phyloP scores from a whole-genome alignment of 148 eudicot species.

The Cornus suecica region DNA sequence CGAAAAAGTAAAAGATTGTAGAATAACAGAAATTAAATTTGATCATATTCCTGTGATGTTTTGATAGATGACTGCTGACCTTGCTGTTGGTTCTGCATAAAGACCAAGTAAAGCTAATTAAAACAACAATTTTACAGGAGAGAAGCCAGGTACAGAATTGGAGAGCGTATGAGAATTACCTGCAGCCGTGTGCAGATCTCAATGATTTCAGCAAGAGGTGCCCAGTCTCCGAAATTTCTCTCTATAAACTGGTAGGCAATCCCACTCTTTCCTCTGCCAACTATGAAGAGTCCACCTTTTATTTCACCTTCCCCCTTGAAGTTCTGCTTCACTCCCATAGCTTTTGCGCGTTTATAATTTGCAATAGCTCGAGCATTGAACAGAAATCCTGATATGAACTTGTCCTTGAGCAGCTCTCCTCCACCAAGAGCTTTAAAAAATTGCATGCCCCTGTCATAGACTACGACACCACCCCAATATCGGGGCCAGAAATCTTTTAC shows the following conservation, averaged over 20 bases:
- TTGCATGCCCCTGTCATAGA: slow-evolving; percentile 32
- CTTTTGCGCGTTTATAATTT: slow-evolving; percentile 49
- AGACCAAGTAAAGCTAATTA: not conserved
- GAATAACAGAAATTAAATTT: not conserved
- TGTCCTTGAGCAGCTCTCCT: slow-evolving; percentile 40
- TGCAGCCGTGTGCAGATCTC: slow-evolving; percentile 33
- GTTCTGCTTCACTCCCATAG: slow-evolving; percentile 33
- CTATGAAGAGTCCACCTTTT: slow-evolving; percentile 48
- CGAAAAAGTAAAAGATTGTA: too few relatives aligned
- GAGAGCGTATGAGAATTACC: slow-evolving; percentile 23
- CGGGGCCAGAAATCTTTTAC: slow-evolving; percentile 38
- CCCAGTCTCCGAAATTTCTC: slow-evolving; percentile 54
- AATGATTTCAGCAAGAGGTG: slow-evolving; percentile 43
- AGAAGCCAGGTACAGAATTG: slow-evolving; percentile 6
- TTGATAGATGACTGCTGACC: slow-evolving; percentile 10
- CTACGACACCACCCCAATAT: slow-evolving; percentile 46
- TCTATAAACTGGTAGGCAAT: slow-evolving; percentile 51
- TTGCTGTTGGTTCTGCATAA: slow-evolving; percentile 27
- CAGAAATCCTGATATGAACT: slow-evolving; percentile 48
- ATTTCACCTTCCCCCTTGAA: slow-evolving; percentile 48
- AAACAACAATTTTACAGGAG: slow-evolving; percentile 5
- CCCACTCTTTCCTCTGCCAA: slow-evolving; percentile 42
- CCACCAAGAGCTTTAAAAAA: slow-evolving; percentile 53
- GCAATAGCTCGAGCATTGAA: slow-evolving; percentile 43
- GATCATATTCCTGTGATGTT: slow-evolving; percentile 6